Conservation (phyloP, 2,329 filamentous ascomycete genomes). For the Fusarium pseudocircinatum region DNA sequence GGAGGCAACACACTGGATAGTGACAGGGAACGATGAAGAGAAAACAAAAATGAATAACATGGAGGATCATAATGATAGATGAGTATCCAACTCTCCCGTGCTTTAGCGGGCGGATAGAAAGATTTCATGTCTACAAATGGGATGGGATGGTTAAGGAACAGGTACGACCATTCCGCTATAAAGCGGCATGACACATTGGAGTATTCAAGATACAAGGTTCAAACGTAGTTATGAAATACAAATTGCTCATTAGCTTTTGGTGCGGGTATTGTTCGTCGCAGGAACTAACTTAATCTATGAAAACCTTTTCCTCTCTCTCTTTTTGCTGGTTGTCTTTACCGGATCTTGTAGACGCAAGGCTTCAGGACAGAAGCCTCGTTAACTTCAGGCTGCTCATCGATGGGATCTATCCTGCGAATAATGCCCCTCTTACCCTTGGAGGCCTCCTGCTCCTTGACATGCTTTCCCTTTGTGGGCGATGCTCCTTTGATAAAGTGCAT, state of each 20-base stretch:
- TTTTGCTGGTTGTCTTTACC: slow-evolving; percentile 56
- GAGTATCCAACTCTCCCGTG: slow-evolving; percentile 11
- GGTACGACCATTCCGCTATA: slow-evolving; percentile 4
- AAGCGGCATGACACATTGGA: slow-evolving; percentile 22
- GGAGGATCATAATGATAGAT: slow-evolving; percentile 38
- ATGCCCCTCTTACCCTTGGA: slow-evolving; percentile 64
- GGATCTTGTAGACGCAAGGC: slow-evolving; percentile 94
- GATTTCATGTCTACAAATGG: slow-evolving; percentile 19
- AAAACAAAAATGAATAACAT: slow-evolving; percentile 19
- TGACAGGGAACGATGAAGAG: not conserved
- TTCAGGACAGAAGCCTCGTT: slow-evolving; percentile 78
- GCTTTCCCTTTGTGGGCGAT: slow-evolving; percentile 79
- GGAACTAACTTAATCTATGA: slow-evolving; percentile 18
- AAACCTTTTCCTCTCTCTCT: not conserved
- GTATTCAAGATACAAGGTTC: slow-evolving; percentile 26
- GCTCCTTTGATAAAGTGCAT: slow-evolving; percentile 94
- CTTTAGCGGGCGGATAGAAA: slow-evolving; percentile 33
- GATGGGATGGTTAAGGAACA: slow-evolving; percentile 8
- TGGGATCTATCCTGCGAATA: slow-evolving; percentile 61
- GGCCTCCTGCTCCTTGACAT: slow-evolving; percentile 68
- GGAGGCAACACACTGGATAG: slow-evolving; percentile 18
- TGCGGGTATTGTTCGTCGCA: slow-evolving; percentile 28
- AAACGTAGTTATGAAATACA: slow-evolving; percentile 24
- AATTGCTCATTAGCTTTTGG: slow-evolving; percentile 26
- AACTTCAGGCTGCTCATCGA: slow-evolving; percentile 68